Percentiles rank a stretch among this genome's conserved stretches.
These are phyloP conservation scores for Sporisorium graminicola DNA, from an alignment of 1,284 basidiomycete species.

Conservation along the genomic window DNA sequence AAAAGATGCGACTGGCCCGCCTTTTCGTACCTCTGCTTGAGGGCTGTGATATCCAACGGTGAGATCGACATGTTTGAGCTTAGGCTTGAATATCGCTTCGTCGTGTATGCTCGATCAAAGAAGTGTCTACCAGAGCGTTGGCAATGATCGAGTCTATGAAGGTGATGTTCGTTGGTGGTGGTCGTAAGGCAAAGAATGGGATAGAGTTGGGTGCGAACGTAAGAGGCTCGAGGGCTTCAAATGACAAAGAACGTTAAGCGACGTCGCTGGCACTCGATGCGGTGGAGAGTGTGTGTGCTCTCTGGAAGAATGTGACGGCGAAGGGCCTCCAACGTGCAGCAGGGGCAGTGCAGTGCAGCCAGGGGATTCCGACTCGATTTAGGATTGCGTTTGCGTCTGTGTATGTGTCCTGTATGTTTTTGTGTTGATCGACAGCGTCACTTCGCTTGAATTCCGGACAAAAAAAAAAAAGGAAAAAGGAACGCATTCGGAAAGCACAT, in stretches of 20 bases:
- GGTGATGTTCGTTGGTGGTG: constrained; percentile 8
- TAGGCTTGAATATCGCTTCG: background rate
- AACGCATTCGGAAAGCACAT: constrained; percentile 1
- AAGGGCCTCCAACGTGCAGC: constrained; percentile 6
- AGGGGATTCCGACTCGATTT: background rate
- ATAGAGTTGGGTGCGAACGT: background rate
- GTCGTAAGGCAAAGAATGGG: constrained; percentile 2
- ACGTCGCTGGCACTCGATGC: constrained; percentile 8
- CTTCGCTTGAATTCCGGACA: background rate
- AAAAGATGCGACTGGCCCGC: constrained; percentile 91
- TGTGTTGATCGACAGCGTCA: constrained; percentile 42
- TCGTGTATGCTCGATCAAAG: constrained; percentile 1
- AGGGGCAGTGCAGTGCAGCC: constrained; percentile 12
- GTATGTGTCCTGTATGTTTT: constrained; percentile 4
- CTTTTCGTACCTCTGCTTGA: constrained; percentile 71
- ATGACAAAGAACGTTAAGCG: background rate
- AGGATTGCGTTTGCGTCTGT: background rate
- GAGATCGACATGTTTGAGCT: constrained; percentile 31
- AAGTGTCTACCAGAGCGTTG: constrained; percentile 9
- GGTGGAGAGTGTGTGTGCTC: constrained; percentile 16
- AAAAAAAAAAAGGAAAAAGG: background rate
- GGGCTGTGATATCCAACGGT: constrained; percentile 34
- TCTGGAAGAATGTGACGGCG: constrained; percentile 32
- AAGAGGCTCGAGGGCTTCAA: background rate
- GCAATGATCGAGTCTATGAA: background rate